Percentiles rank a stretch among this genome's conserved stretches.
Conservation (phyloP, 1,284 basidiomycete genomes). For the Agroathelia rolfsii region DNA sequence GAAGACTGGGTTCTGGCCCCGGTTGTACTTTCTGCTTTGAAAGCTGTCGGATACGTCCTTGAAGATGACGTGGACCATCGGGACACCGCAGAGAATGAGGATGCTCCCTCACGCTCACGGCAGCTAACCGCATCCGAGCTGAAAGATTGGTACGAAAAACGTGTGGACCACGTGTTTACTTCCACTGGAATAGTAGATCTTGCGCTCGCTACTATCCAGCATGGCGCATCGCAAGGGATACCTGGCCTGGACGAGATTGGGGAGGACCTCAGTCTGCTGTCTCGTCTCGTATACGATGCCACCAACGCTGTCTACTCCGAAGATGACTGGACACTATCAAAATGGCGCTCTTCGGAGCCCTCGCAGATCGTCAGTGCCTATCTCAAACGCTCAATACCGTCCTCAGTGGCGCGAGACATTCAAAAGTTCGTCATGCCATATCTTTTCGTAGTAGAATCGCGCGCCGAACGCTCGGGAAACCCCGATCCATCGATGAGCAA, state of each 20-base stretch:
- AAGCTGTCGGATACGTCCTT: no score
- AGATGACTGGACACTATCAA: conserved; percentile 59
- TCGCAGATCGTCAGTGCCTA: conserved; percentile 64
- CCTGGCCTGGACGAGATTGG: conserved; percentile 76
- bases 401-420: conserved; percentile 62
- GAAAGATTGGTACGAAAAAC: conserved; percentile 62
- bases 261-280: conserved; percentile 82
- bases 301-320: conserved; percentile 29
- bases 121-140: conserved; percentile 34
- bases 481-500: conserved; percentile 55
- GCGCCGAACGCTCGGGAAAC: conserved; percentile 67
- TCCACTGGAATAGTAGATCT: conserved; percentile 70
- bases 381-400: conserved; percentile 57
- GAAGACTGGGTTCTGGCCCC: conserved; percentile 53
- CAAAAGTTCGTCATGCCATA: conserved; percentile 79
- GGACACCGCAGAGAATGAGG: no score
- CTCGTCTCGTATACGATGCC: conserved; percentile 78
- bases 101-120: conserved; percentile 6
- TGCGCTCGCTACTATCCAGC: conserved; percentile 73
- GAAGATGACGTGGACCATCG: no score
- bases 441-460: conserved; percentile 80
- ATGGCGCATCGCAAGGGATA: conserved; percentile 75
- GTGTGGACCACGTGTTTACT: conserved; percentile 52
- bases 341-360: conserved; percentile 64
- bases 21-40: conserved; percentile 32